Evolutionary conservation across 805 yeast genomes (phyloP), one percentile per base, ranked within the genome.

Genomic region (Clavispora fructus): DNA sequence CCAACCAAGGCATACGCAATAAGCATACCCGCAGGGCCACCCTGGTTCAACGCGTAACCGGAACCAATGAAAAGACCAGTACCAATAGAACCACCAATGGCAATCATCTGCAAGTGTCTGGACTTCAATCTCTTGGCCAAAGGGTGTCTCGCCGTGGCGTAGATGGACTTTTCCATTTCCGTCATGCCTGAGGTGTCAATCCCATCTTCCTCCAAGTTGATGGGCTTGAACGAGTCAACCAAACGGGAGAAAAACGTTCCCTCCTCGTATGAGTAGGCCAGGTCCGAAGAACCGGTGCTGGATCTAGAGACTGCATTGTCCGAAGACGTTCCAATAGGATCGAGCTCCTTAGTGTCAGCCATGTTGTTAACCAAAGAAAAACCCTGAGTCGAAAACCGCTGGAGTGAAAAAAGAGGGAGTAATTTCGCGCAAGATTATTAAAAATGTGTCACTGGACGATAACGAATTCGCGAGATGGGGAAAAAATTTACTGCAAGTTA

Each of bases 11-110:
- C 9, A 39, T 56, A 56, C 13, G 56, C 45, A n/a, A 56, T 47
- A 29, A 56, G 50, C 44, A 52, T 50, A 35, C 58, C 56, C 4
- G 55, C 59, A 14, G 59, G 59, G 3, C 59, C 59, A 39, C 58
- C 58, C 30, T 38, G 47, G 43, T 40, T 45, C 47, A 56, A 52
- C 17, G 58, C 58, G 35, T 47, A 54, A 7, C 59, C 59, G 14
- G 51, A 45, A 7, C 59, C 59, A 9, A 56, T 48, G 42, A 54
- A 56, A 40, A 82, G 67, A 56, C 87, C 88, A 6, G 94, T 83
- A 59, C 96, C 96, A 49, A 87, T 83, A 43, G 92, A 84, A 45
- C 94, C 90, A 47, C 94, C 94, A 45, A 88, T 73, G 35, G 95
- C 89, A 57, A 87, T 84, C 80, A 86, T 78, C 61, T 80, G 85